phyloP scores from a whole-genome alignment of 2,329 filamentous ascomycete genomes.

The Talaromyces albobiverticillius region DNA sequence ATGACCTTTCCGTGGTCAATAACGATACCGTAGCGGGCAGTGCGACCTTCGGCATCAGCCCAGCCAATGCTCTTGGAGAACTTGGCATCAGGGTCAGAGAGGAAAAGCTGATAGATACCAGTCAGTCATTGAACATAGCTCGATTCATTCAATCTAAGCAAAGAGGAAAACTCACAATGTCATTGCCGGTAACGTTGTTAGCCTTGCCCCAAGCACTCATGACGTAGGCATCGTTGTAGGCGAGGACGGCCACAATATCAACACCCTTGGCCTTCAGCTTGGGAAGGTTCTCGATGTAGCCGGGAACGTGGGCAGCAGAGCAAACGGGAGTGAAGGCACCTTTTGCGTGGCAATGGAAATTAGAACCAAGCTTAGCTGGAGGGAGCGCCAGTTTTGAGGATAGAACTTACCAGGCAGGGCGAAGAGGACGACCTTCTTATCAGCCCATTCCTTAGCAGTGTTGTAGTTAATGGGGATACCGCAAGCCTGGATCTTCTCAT shows the following conservation, averaged over 20 bases:
- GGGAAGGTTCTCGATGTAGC: conserved; percentile 70
- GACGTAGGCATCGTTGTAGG: conserved; percentile 81
- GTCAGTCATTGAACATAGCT: conserved; percentile 7
- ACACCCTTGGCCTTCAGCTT: conserved; percentile 77
- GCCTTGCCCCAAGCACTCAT: conserved; percentile 91
- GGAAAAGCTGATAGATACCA: conserved; percentile 59
- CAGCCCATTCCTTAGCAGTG: conserved; percentile 70
- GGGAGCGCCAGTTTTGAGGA: not conserved
- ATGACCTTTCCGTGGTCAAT: conserved; percentile 79
- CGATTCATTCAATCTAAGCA: not conserved
- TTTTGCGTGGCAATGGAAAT: conserved; percentile 12
- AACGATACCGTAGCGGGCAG: conserved; percentile 74
- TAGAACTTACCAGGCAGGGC: conserved; percentile 58
- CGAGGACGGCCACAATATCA: conserved; percentile 76
- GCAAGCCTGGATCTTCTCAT: conserved; percentile 67
- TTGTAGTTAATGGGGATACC: conserved; percentile 76
- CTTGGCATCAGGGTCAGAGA: conserved; percentile 67
- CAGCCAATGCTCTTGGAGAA: conserved; percentile 80
- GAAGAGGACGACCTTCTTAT: conserved; percentile 72
- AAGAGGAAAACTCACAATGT: conserved; percentile 50
- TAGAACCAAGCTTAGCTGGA: not conserved
- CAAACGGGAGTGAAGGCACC: conserved; percentile 86
- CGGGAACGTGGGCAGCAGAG: conserved; percentile 75
- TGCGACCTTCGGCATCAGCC: conserved; percentile 68
- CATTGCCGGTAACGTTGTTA: conserved; percentile 71